Conservation (phyloP, 1,284 basidiomycete genomes). For the Bondarzewia mesenterica region DNA sequence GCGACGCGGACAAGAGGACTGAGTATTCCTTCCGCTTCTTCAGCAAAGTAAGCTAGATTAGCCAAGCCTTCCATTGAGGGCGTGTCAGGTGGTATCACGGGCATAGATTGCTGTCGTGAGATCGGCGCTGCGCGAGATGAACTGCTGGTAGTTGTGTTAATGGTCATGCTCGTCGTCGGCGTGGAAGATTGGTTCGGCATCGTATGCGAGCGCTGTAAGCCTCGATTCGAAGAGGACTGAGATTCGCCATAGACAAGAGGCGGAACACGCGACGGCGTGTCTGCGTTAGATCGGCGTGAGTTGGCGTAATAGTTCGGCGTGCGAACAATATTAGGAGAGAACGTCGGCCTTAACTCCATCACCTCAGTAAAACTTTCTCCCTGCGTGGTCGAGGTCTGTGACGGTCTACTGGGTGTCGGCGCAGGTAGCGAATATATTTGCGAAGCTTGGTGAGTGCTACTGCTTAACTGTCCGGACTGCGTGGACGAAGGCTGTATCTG, state of each 20-base stretch:
- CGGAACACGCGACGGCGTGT: background rate
- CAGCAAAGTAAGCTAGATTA: slow-evolving; percentile 33
- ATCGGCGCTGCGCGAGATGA: background rate
- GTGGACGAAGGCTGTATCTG: background rate
- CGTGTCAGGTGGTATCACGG: background rate
- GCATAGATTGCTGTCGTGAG: slow-evolving; percentile 9
- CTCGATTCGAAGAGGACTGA: slow-evolving; percentile 1
- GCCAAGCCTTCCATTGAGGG: background rate
- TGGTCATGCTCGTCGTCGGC: too few species aligned
- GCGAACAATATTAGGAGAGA: slow-evolving; percentile 55
- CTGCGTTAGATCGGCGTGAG: background rate
- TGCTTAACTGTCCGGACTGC: slow-evolving; percentile 1
- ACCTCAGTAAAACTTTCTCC: slow-evolving; percentile 36
- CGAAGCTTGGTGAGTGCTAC: slow-evolving; percentile 4
- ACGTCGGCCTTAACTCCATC: slow-evolving; percentile 51
- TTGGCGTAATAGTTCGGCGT: slow-evolving; percentile 48
- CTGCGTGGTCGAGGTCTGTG: slow-evolving; percentile 7
- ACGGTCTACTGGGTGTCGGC: slow-evolving; percentile 14
- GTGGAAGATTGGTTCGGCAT: slow-evolving; percentile 5
- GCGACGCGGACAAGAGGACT: slow-evolving; percentile 36
- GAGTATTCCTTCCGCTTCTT: slow-evolving; percentile 48
- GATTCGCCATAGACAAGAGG: background rate
- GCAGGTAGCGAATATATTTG: slow-evolving; percentile 10
- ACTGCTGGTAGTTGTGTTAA: too few species aligned
- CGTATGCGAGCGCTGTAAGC: slow-evolving; percentile 11